Percentiles rank a stretch among this genome's conserved stretches.
Evolutionary conservation across 1,284 basidiomycete species (phyloP).

Genomic region (Agroathelia rolfsii): DNA sequence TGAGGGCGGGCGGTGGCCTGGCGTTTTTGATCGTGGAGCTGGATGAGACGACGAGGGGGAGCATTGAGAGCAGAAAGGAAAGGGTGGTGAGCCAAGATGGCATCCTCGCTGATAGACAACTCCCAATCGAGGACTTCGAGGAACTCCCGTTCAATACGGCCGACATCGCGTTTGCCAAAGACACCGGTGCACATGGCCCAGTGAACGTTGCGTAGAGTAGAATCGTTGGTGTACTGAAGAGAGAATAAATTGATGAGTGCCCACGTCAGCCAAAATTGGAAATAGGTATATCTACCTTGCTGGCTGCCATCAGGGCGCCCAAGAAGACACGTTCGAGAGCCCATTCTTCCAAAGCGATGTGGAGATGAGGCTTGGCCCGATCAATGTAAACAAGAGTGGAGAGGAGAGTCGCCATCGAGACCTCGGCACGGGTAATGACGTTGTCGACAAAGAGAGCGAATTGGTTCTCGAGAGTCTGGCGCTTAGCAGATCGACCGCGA

Average conservation of each 20-base stretch:
- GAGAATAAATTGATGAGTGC: constrained; percentile 11
- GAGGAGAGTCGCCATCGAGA: constrained; percentile 8
- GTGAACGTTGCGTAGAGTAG: constrained; percentile 67
- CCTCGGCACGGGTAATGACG: constrained; percentile 8
- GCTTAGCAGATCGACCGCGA: constrained; percentile 35
- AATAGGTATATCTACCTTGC: constrained; percentile 23
- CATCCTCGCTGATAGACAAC: constrained; percentile 49
- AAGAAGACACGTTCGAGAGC: constrained; percentile 13
- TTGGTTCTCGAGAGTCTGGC: constrained; percentile 38
- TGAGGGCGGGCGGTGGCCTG: constrained; percentile 15
- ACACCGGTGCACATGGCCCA: constrained; percentile 72
- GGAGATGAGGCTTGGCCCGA: constrained; percentile 10
- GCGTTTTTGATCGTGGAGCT: constrained; percentile 19
- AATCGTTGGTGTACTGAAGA: constrained; percentile 61
- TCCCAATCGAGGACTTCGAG: constrained; percentile 68
- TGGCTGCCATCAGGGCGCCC: constrained; percentile 14
- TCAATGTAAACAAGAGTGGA: constrained; percentile 13
- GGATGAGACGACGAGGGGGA: too few relatives aligned
- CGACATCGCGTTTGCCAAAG: constrained; percentile 68
- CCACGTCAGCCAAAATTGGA: constrained; percentile 10
- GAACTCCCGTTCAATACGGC: constrained; percentile 69
- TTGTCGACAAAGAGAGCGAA: constrained; percentile 9
- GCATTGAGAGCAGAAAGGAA: constrained; percentile 33
- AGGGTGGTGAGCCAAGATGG: constrained; percentile 53
- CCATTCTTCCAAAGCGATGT: constrained; percentile 13